phyloP scores from a whole-genome alignment of 169 alveolate species.

The Eimeria brunetti region DNA sequence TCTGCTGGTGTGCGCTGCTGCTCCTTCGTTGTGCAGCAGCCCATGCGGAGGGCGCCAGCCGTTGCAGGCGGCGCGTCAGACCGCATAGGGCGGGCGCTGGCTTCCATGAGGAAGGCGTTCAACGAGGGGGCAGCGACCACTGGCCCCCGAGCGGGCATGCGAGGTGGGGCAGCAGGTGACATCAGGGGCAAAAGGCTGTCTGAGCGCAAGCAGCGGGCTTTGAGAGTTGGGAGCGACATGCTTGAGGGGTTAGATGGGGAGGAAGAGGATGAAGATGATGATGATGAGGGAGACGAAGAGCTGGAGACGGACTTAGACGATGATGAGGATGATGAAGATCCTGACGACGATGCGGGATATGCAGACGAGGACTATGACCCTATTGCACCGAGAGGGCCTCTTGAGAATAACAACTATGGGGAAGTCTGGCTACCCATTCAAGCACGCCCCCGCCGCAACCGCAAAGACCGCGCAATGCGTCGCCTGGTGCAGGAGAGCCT shows the following conservation, averaged over 20 bases:
- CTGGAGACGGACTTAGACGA: slow-evolving; percentile 42
- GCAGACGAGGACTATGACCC: slow-evolving; percentile 80
- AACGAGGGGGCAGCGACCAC: background rate
- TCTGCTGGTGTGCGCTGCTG: slow-evolving; percentile 40
- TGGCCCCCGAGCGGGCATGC: slow-evolving; percentile 13
- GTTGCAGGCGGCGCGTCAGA: slow-evolving; percentile 23
- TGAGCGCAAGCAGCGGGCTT: slow-evolving; percentile 6
- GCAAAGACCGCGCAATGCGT: slow-evolving; percentile 69
- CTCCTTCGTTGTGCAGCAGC: slow-evolving; percentile 52
- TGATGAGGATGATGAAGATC: slow-evolving; percentile 50
- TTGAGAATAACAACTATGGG: slow-evolving; percentile 75
- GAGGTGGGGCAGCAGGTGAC: slow-evolving; percentile 28
- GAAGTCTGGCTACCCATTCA: slow-evolving; percentile 79
- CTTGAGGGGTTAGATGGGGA: slow-evolving; percentile 54
- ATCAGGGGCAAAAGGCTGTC: background rate
- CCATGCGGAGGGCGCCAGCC: slow-evolving; percentile 2
- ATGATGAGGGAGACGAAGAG: slow-evolving; percentile 66
- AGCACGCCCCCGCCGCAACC: slow-evolving; percentile 80
- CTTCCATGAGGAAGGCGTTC: slow-evolving; percentile 29
- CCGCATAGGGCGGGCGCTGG: slow-evolving; percentile 46
- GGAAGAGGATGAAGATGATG: slow-evolving; percentile 58
- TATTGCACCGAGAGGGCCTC: slow-evolving; percentile 78
- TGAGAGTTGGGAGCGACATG: slow-evolving; percentile 3
- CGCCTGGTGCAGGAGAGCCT: slow-evolving; percentile 81
- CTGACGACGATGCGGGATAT: slow-evolving; percentile 51